Base-by-base conservation (phyloP, 306 rosid species). In the Mucuna pruriens region DNA sequence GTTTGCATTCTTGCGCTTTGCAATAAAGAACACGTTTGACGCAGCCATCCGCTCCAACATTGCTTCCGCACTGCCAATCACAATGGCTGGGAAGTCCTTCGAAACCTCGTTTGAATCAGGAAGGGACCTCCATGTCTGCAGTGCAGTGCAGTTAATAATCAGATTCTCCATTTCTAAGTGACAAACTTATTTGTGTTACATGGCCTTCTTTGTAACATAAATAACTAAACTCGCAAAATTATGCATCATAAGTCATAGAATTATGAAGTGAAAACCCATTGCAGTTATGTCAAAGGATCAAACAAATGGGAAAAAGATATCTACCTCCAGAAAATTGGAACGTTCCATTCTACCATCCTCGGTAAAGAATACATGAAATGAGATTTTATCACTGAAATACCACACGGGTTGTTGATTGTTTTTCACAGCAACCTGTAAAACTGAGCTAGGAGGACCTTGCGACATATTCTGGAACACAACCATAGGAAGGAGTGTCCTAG, bases 261-360 rank as follows among this genome's bases (percentile, higher is more conserved):
- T 29, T 39, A 68, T 63, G 17, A 38, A 70, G 22, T 67, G 57
- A 7, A 36, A 82, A 58, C 48, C 20, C 8, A 26, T 34, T 58
- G 71, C 16, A 33, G 31, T 70, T 16, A 70, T 6, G 36, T 42
- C n/a, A n/a, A 8, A 73, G 13, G 55, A 42, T 70, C 44, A 51
- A 49, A 67, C 46, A 20, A 45, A 60, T 38, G 73, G 25, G 75
- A 42, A 57, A 75, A 69, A 33, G 55, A 52, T 42, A 29, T 29
- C 80, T 89, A 94, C 98, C 98, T 94, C 97, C 13, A 94, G 95
- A 83, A 94, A 94, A 78, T 75, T 86, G 38, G 89, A 87, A 66
- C 98, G 97, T 84, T 94, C 98, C 98, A 94, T 94, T 85, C 87
- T 84, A 40, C 98, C 98, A 80, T 94, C 98, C 88, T 94, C 97